Percentiles rank a stretch among this genome's conserved stretches.
Conservation (phyloP, 2,329 filamentous ascomycete genomes). For the Aspergillus hortae region DNA sequence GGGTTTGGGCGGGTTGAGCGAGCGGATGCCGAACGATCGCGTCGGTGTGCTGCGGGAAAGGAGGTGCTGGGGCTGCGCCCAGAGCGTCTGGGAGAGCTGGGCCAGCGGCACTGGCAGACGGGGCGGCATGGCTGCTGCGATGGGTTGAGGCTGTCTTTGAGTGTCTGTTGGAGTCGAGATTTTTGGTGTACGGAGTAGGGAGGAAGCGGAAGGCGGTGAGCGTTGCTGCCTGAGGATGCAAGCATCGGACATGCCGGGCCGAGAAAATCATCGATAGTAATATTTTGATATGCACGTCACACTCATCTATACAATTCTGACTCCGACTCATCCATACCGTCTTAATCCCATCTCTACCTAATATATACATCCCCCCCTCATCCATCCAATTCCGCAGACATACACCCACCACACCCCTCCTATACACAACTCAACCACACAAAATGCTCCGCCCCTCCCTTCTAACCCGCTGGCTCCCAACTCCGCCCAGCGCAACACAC, state of each 20-base stretch:
- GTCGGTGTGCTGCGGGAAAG: conserved; percentile 21
- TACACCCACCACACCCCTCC: too few relatives aligned
- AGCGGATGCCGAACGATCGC: conserved; percentile 52
- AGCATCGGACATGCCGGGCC: too few relatives aligned
- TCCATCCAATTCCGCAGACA: too few relatives aligned
- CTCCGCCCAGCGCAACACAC: background rate
- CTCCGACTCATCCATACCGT: too few relatives aligned
- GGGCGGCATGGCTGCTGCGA: conserved; percentile 27
- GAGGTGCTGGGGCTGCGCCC: conserved; percentile 19
- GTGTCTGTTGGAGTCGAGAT: background rate
- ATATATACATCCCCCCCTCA: too few relatives aligned
- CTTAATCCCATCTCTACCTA: too few relatives aligned
- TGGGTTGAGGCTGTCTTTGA: conserved; percentile 8
- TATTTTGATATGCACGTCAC: too few relatives aligned
- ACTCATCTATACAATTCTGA: too few relatives aligned
- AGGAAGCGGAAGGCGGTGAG: too few relatives aligned
- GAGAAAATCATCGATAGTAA: too few relatives aligned
- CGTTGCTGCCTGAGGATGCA: too few relatives aligned
- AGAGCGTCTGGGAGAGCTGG: conserved; percentile 26
- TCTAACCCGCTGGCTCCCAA: background rate
- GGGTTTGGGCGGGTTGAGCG: conserved; percentile 51
- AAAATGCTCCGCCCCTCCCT: background rate
- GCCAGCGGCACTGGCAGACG: conserved; percentile 30
- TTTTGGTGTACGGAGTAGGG: background rate
- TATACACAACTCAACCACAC: background rate